Percentiles rank a stretch among this genome's conserved stretches.
phyloP scores from a whole-genome alignment of 495 filamentous ascomycete species.

The Lindgomyces ingoldianus region DNA sequence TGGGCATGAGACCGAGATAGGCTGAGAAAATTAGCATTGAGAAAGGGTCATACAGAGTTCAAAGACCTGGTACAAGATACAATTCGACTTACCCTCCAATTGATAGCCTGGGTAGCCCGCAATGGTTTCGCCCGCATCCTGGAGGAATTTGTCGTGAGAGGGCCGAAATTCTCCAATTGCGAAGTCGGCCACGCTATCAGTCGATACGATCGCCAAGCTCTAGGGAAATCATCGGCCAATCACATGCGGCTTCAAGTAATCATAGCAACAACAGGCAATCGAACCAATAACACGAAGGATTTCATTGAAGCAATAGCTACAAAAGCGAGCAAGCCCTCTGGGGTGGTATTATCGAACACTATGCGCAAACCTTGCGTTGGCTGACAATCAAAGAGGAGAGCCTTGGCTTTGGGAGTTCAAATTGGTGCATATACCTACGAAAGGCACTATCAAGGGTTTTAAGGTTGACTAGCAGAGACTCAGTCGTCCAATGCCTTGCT shows the following conservation, averaged over 20 bases:
- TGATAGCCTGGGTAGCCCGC: conserved; percentile 2
- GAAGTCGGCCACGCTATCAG: conserved; percentile 13
- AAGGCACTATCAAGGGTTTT: too few relatives aligned
- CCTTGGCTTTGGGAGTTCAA: too few relatives aligned
- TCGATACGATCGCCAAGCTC: conserved; percentile 1
- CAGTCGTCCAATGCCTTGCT: too few relatives aligned
- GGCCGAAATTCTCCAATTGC: background rate
- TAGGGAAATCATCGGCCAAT: conserved; percentile 9
- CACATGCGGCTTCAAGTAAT: conserved; percentile 12
- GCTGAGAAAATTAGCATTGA: background rate
- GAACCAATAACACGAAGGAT: background rate
- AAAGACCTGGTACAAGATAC: background rate
- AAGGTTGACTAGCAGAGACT: too few relatives aligned
- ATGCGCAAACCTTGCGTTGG: background rate
- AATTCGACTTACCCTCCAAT: conserved; percentile 23
- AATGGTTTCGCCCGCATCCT: conserved; percentile 26
- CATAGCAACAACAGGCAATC: background rate
- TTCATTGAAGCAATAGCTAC: background rate
- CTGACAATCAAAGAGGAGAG: too few relatives aligned
- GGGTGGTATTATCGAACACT: background rate
- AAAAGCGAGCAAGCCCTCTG: background rate
- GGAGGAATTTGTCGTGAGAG: conserved; percentile 5
- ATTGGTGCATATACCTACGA: background rate
- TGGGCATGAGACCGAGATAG: background rate
- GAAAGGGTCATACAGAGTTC: background rate